Conservation (phyloP, 306 rosid genomes). For the Cucurbita pepo region DNA sequence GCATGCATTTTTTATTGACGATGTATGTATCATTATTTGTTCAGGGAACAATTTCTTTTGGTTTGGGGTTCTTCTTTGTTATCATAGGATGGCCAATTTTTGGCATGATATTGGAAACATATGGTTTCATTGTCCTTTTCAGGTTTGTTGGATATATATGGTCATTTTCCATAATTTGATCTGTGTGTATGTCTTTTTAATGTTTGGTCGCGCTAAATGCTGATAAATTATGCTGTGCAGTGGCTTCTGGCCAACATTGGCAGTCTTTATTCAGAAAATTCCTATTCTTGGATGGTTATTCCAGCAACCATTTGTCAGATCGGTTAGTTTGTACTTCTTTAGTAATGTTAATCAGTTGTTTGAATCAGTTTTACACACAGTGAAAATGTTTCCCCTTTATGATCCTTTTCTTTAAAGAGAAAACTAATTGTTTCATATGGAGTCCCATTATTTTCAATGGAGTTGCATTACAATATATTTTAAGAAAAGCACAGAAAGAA, state of each 20-base stretch:
- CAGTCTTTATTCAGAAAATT: constrained; percentile 84
- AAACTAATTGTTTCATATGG: not conserved
- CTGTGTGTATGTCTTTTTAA: not conserved
- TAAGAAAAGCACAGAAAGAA: not conserved
- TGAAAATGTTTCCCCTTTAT: not conserved
- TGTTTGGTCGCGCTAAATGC: constrained; percentile 22
- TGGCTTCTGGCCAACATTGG: constrained; percentile 99
- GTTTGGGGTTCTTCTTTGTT: constrained; percentile 76
- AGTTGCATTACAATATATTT: not conserved
- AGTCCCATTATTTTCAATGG: not conserved
- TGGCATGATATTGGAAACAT: constrained; percentile 89
- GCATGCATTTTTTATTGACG: not conserved
- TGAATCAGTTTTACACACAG: not conserved
- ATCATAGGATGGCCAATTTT: constrained; percentile 88
- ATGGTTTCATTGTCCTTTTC: constrained; percentile 81
- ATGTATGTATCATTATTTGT: not conserved
- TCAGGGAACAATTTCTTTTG: constrained; percentile 91
- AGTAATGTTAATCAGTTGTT: not conserved
- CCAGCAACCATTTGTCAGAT: constrained; percentile 74
- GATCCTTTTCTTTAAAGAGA: not conserved
- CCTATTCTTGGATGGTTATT: constrained; percentile 88
- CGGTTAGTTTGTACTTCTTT: constrained; percentile 21
- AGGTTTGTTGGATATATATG: constrained; percentile 31
- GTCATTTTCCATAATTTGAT: not conserved
- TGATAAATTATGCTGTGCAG: constrained; percentile 37